Base-by-base conservation (phyloP, 163 green algal species). In the Coccomyxa subellipsoidea region DNA sequence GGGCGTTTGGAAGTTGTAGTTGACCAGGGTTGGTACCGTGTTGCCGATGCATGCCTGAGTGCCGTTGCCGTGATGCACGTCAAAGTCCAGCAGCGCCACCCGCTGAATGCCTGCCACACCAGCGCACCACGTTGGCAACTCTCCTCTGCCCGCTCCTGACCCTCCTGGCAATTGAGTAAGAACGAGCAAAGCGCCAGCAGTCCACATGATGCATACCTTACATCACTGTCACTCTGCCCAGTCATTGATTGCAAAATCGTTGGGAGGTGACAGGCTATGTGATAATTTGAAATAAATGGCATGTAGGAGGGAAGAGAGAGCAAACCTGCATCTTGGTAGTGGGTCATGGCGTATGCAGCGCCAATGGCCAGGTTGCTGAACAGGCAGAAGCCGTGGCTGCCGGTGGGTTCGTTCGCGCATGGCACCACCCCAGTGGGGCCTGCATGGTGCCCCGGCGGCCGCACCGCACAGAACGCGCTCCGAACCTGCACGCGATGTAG, bases 61-160 rank as follows among this genome's bases (percentile, higher is more conserved):
- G 81, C 96, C 95, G 87, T 99, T 99, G 84, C 96, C 96, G 87
- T 98, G 95, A 87, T 99, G 96, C 36, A 98, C 96, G 85, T 99
- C 96, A 89, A 98, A 99, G 84, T 99, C 95, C 37, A 99, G 83
- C 34, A 99, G 91, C 0, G 94, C 94, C 34, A 98, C 93, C 0
- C 90, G 88, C 37, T 85, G 78, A 38, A 98, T 90, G 70, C 92
- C 91, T 89, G 84, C n/a, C 80, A 76, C 32, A 76, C 8, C 40
- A 8, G 8, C 40, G 10, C 40, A 54, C 40, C 40, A 54, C 10
- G n/a, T n/a, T n/a, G n/a, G 40, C 40, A 54, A 23, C 40, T 54
- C 10, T 54, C 8, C 40, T 54, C 40, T 54, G 40, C 40, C 8
- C n/a, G n/a, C n/a, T n/a, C n/a, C n/a, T n/a, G n/a, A n/a, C n/a